Evolutionary conservation across 441 rosid species (phyloP).

Genomic region (Raphanus hybrid): DNA sequence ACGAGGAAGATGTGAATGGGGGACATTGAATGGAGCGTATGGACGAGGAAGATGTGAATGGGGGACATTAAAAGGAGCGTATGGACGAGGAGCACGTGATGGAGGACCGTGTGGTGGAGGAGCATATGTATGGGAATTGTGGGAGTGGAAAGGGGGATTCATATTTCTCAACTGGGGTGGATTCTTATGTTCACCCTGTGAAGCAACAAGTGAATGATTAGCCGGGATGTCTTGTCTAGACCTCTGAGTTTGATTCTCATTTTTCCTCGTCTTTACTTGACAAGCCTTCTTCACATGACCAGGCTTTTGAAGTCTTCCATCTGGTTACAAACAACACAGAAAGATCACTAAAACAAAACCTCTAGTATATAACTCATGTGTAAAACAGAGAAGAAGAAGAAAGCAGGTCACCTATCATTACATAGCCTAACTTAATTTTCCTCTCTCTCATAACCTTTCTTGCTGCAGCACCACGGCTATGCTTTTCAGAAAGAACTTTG

Average conservation of each 20-base stretch:
- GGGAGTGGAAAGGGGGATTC: constrained; percentile 32
- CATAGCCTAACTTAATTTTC: constrained; percentile 41
- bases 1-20: constrained; percentile 26
- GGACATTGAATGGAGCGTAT: constrained; percentile 18
- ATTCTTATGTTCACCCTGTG: constrained; percentile 40
- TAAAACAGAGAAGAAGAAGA: neutral
- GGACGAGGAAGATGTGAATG: neutral
- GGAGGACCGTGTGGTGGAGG: constrained; percentile 7
- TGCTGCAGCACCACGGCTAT: constrained; percentile 63
- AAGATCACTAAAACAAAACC: constrained; percentile 2
- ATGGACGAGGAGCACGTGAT: neutral
- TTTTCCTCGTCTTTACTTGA: constrained; percentile 38
- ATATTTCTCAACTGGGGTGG: constrained; percentile 27
- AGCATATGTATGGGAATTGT: constrained; percentile 36
- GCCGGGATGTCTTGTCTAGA: constrained; percentile 20
- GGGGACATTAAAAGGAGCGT: neutral
- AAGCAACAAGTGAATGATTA: constrained; percentile 29
- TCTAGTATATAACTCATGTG: neutral
- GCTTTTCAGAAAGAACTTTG: constrained; percentile 63
- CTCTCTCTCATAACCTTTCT: constrained; percentile 53
- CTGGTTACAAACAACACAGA: constrained; percentile 41
- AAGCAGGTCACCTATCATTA: constrained; percentile 37
- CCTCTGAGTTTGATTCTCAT: constrained; percentile 22
- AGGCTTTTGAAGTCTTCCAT: constrained; percentile 47
- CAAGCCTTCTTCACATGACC: constrained; percentile 39